phyloP scores from a whole-genome alignment of 2,329 filamentous ascomycete genomes.

The Talaromyces pinophilus region DNA sequence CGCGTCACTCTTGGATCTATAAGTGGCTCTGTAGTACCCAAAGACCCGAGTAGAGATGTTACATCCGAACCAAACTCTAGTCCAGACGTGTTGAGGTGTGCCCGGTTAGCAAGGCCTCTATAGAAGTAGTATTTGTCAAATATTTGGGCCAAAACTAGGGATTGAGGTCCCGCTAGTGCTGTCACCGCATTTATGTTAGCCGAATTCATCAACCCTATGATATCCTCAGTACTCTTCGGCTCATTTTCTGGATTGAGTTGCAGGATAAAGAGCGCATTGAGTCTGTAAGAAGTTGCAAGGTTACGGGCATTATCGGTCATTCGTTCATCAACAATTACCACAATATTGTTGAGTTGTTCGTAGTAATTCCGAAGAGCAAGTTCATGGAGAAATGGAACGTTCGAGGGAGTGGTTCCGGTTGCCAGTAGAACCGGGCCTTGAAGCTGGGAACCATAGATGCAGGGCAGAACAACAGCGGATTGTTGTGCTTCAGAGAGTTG shows the following conservation, averaged over 20 bases:
- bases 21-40: background rate
- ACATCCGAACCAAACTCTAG: conserved; percentile 18
- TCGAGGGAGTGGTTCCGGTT: conserved; percentile 13
- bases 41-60: conserved; percentile 12
- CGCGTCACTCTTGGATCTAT: background rate
- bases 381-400: conserved; percentile 17
- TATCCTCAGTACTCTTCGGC: conserved; percentile 10
- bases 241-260: conserved; percentile 15
- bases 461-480: conserved; percentile 17
- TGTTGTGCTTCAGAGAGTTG: background rate
- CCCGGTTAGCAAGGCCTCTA: conserved; percentile 18
- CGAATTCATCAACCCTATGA: conserved; percentile 15
- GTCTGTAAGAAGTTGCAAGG: conserved; percentile 29
- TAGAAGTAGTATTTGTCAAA: conserved; percentile 21
- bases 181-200: conserved; percentile 22
- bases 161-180: conserved; percentile 20
- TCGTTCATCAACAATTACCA: conserved; percentile 34
- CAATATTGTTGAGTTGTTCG: conserved; percentile 3
- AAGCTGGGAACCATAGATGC: conserved; percentile 19
- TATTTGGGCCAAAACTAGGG: conserved; percentile 15
- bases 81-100: conserved; percentile 12
- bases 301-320: conserved; percentile 38
- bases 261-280: conserved; percentile 34
- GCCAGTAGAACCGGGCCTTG: conserved; percentile 18
- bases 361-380: conserved; percentile 13